Percentiles rank a stretch among this genome's conserved stretches.
phyloP scores from a whole-genome alignment of 73 alveolate species.

The Diophrys sp. region DNA sequence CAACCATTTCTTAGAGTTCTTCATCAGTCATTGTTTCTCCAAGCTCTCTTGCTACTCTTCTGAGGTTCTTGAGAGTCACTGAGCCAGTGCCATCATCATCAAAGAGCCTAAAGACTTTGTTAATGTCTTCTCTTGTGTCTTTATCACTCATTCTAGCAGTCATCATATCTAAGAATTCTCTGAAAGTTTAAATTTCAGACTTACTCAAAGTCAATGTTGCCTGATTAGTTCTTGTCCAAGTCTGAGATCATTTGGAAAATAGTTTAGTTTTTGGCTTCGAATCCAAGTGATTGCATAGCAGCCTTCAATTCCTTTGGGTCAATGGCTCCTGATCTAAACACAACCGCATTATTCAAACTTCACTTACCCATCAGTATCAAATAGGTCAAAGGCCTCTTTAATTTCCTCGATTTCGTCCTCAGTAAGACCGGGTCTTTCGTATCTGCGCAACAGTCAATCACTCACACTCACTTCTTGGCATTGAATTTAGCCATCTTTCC shows the following conservation, averaged over 20 bases:
- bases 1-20: conserved; percentile 82
- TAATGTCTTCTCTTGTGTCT: conserved; percentile 73
- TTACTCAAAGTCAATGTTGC: conserved; percentile 70
- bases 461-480: conserved; percentile 12
- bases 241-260: conserved; percentile 70
- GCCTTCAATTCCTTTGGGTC: conserved; percentile 77
- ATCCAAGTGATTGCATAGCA: conserved; percentile 77
- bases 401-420: conserved; percentile 79
- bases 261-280: conserved; percentile 77
- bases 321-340: conserved; percentile 57
- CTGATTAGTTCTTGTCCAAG: conserved; percentile 68
- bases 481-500: conserved; percentile 30
- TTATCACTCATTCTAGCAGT: conserved; percentile 76
- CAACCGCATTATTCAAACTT: not conserved
- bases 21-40: conserved; percentile 86
- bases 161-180: conserved; percentile 78
- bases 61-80: conserved; percentile 66
- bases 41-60: conserved; percentile 74
- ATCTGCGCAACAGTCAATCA: not conserved
- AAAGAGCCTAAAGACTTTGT: conserved; percentile 68
- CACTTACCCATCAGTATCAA: conserved; percentile 80
- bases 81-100: conserved; percentile 72
- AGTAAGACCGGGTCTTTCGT: conserved; percentile 73
- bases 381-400: conserved; percentile 83
- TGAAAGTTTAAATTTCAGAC: too few species aligned